phyloP scores from a whole-genome alignment of 2,329 filamentous ascomycete genomes.

The Sporothrix brunneoviolacea region DNA sequence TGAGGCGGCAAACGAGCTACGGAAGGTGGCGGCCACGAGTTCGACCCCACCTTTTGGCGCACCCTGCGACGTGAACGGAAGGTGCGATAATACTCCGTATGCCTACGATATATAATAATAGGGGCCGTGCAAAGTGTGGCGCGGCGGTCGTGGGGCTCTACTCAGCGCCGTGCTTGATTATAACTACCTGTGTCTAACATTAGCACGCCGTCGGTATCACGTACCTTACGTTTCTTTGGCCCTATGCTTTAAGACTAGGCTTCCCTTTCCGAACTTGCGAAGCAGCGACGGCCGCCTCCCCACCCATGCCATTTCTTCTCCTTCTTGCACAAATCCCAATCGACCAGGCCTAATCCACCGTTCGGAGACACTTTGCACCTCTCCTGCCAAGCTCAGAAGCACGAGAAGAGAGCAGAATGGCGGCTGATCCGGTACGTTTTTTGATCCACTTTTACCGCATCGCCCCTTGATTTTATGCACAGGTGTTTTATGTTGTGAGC shows the following conservation, averaged over 20 bases:
- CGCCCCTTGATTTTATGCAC: slow-evolving; percentile 2
- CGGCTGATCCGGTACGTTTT: slow-evolving; percentile 15
- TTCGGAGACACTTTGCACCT: neutral
- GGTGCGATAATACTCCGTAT: no score
- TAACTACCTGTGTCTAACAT: neutral
- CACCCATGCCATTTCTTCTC: no score
- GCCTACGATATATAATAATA: no score
- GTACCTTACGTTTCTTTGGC: slow-evolving; percentile 4
- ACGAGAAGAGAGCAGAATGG: slow-evolving; percentile 4
- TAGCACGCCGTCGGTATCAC: slow-evolving; percentile 4
- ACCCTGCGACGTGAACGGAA: no score
- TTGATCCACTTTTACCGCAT: slow-evolving; percentile 9
- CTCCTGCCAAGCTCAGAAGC: neutral
- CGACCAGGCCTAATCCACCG: neutral
- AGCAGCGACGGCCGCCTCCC: neutral
- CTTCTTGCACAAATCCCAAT: neutral
- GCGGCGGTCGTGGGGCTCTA: neutral
- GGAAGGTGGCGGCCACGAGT: neutral
- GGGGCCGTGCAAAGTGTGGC: neutral
- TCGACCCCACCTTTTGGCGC: slow-evolving; percentile 11
- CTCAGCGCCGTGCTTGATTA: neutral
- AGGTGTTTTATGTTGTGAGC: neutral
- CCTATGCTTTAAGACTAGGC: slow-evolving; percentile 11
- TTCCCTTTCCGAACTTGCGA: slow-evolving; percentile 7
- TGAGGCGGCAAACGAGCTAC: no score